Percentiles rank a stretch among this genome's conserved stretches.
These are phyloP conservation scores for Lophium mytilinum DNA, from an alignment of 495 filamentous ascomycete species.

Conservation along the genomic window DNA sequence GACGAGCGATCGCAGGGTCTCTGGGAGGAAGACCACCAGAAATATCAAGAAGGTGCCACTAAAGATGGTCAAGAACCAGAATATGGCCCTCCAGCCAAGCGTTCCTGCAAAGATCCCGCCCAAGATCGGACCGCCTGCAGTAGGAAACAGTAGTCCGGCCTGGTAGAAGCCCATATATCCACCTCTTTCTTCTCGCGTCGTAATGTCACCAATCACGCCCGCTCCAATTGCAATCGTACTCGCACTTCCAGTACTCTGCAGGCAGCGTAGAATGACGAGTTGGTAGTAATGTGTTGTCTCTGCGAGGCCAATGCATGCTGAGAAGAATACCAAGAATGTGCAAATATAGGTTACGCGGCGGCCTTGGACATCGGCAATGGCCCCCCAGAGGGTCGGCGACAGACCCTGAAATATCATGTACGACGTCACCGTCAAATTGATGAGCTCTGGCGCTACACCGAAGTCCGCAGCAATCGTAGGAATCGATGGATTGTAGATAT, in stretches of 20 bases:
- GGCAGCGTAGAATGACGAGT: constrained; percentile 40
- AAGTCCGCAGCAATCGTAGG: constrained; percentile 40
- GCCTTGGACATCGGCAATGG: constrained; percentile 42
- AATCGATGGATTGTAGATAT: constrained; percentile 34
- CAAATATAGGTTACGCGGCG: constrained; percentile 41
- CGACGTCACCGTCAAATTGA: constrained; percentile 46
- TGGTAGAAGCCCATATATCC: constrained; percentile 50
- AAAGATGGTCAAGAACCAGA: constrained; percentile 44
- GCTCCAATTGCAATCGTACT: constrained; percentile 49
- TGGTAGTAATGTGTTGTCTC: constrained; percentile 39
- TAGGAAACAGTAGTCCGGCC: constrained; percentile 40
- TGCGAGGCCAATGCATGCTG: constrained; percentile 43
- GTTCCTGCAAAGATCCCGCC: constrained; percentile 46
- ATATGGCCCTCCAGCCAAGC: constrained; percentile 49
- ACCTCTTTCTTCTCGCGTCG: constrained; percentile 45
- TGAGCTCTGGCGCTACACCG: constrained; percentile 36
- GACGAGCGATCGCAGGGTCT: constrained; percentile 47
- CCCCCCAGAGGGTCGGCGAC: constrained; percentile 45
- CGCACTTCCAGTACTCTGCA: constrained; percentile 45
- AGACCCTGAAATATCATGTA: constrained; percentile 48
- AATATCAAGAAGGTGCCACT: constrained; percentile 35
- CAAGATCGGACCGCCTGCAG: constrained; percentile 47
- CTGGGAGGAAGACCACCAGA: constrained; percentile 42
- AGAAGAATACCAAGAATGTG: constrained; percentile 42
- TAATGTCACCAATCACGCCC: constrained; percentile 51